phyloP scores from a whole-genome alignment of 2,329 filamentous ascomycete genomes.

The Plenodomus biglobosus region DNA sequence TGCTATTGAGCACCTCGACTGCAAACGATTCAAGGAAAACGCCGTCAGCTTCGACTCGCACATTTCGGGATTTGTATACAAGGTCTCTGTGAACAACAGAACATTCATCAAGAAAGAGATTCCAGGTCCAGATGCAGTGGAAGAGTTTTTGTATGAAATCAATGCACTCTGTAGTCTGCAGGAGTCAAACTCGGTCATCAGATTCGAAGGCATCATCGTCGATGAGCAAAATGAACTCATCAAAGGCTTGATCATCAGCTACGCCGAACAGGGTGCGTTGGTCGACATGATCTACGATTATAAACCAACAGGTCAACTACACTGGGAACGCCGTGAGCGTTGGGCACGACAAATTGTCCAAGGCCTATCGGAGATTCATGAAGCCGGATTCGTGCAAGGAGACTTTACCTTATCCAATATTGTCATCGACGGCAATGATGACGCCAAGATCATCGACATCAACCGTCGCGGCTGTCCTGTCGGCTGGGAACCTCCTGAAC shows the following conservation, averaged over 20 bases:
- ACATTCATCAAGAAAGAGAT: slow-evolving; percentile 97
- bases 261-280: slow-evolving; percentile 81
- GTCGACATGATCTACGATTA: slow-evolving; percentile 89
- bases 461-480: slow-evolving; percentile 96
- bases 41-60: slow-evolving; percentile 85
- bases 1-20: slow-evolving; percentile 70
- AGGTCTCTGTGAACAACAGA: slow-evolving; percentile 69
- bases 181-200: slow-evolving; percentile 75
- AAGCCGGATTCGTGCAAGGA: slow-evolving; percentile 93
- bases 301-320: slow-evolving; percentile 54
- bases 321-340: slow-evolving; percentile 74
- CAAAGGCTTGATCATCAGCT: slow-evolving; percentile 87
- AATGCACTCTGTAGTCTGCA: slow-evolving; percentile 83
- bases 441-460: slow-evolving; percentile 98
- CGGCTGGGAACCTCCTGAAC: slow-evolving; percentile 95
- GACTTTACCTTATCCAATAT: slow-evolving; percentile 98
- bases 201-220: slow-evolving; percentile 83
- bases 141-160: slow-evolving; percentile 96
- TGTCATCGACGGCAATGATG: slow-evolving; percentile 78
- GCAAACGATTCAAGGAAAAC: slow-evolving; percentile 65
- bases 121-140: slow-evolving; percentile 88
- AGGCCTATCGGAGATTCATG: slow-evolving; percentile 89
- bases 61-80: slow-evolving; percentile 96
- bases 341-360: slow-evolving; percentile 92
- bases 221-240: slow-evolving; percentile 73